Evolutionary conservation across 495 filamentous ascomycete genomes (phyloP), one percentile per base, ranked within the genome.

Genomic region (Lichenothelia convexa): DNA sequence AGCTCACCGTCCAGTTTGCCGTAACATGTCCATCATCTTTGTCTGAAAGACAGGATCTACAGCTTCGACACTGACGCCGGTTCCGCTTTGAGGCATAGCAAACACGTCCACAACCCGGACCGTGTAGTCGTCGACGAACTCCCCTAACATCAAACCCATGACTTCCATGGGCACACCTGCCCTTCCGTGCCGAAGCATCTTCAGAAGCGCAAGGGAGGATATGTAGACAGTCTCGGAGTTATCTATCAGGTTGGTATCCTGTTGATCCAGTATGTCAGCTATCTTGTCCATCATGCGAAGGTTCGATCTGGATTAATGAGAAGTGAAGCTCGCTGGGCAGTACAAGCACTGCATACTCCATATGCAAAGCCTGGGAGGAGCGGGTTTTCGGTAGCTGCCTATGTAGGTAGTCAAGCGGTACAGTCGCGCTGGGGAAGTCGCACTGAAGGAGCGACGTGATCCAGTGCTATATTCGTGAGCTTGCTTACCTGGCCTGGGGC

Each of bases 11-110:
- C 87, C 89, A 12, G 89, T 97, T 64, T 97, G 89, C 48, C 78
- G 69, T 45, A 97, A 66, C 85, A 95, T 94, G 56, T 97, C 89
- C 91, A 97, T 95, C 89, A 97, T 97, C 65, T 93, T 95, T 45
- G 79, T 91, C 63, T 97, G 89, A 56, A 97, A 97, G 11, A 95
- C 91, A 18, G 84, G 80, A 56, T 97, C 89, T 43, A 97, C 91
- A 32, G 89, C 89, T 55, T 97, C 89, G 45, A 97, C 89, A 60
- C 84, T 92, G 48, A 97, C 89, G 49, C 89, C 89, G 7, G 89
- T 97, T 56, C 89, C 89, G 44, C 84, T 93, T 56, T 97, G 89
- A n/a, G 89, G 89, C 89, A 97, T 97, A 31, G 89, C 89, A 58
- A 97, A 97, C 5, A 95, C 89, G 62, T 97, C 89, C 23, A 92